A percentile compares a stretch with the other conserved stretches of the same genome.
Evolutionary conservation across 257 asterid species (phyloP).

Genomic region (Solanum medicagineum): DNA sequence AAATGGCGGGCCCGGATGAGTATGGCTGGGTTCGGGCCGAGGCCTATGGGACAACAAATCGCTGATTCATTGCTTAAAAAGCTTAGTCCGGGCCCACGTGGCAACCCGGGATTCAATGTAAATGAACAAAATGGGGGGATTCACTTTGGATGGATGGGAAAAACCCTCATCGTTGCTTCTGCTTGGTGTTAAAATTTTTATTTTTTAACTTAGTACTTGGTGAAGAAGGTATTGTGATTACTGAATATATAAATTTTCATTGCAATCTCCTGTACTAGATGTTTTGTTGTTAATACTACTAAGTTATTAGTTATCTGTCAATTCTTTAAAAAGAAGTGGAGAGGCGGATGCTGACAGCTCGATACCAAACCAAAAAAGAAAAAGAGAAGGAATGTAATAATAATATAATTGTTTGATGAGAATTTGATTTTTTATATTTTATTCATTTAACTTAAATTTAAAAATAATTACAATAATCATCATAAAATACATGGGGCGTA

Average conservation of each 20-base stretch:
- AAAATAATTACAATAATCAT: too few relatives aligned
- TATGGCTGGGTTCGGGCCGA: slow-evolving; percentile 66
- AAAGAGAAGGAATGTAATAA: background rate
- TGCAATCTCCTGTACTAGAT: background rate
- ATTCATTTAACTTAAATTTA: too few relatives aligned
- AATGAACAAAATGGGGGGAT: slow-evolving; percentile 57
- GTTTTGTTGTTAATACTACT: background rate
- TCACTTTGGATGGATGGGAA: slow-evolving; percentile 81
- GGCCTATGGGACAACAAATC: slow-evolving; percentile 35
- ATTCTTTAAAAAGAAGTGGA: background rate
- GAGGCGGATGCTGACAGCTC: background rate
- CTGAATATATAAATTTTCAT: background rate
- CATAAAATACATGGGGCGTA: background rate
- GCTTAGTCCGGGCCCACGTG: slow-evolving; percentile 64
- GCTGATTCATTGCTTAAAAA: slow-evolving; percentile 43
- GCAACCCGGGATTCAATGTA: slow-evolving; percentile 69
- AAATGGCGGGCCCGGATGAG: slow-evolving; percentile 82
- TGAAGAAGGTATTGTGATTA: background rate
- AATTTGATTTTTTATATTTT: too few relatives aligned
- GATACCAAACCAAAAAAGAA: background rate
- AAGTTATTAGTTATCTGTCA: background rate
- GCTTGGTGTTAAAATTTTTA: slow-evolving; percentile 55
- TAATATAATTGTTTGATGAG: background rate
- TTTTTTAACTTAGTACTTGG: background rate
- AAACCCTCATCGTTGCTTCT: slow-evolving; percentile 65